Percentiles rank a stretch among this genome's conserved stretches.
These are phyloP conservation scores for Decorospora gaudefroyi DNA, from an alignment of 2,329 filamentous ascomycete genomes.

Conservation along the genomic window DNA sequence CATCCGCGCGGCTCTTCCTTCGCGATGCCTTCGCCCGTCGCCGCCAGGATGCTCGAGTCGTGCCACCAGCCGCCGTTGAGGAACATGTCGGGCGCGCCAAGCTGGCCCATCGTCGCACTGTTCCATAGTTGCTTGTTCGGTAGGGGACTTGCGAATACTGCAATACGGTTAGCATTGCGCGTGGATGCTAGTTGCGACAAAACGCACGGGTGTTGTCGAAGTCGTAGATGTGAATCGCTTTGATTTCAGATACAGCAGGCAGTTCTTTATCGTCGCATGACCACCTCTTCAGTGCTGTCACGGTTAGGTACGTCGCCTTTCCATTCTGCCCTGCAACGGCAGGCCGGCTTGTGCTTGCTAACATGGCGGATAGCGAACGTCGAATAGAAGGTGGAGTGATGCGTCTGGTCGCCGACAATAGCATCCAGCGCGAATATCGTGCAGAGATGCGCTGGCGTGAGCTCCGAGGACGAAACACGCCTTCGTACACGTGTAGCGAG, in stretches of 20 bases:
- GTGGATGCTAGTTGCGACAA: conserved; percentile 6
- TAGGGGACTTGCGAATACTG: conserved; percentile 88
- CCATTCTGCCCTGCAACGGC: conserved; percentile 35
- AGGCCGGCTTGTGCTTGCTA: conserved; percentile 39
- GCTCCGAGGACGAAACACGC: neutral
- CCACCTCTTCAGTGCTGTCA: conserved; percentile 82
- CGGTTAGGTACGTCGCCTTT: conserved; percentile 55
- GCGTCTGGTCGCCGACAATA: conserved; percentile 28
- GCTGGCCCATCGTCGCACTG: conserved; percentile 71
- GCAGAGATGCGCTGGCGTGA: neutral
- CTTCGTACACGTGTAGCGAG: conserved; percentile 9
- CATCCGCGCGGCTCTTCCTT: conserved; percentile 82
- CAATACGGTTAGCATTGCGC: conserved; percentile 6
- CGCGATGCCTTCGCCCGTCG: conserved; percentile 81
- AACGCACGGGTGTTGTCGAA: conserved; percentile 90
- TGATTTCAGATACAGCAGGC: conserved; percentile 73
- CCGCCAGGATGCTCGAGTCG: conserved; percentile 79
- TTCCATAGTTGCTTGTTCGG: conserved; percentile 91
- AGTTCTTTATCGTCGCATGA: conserved; percentile 75
- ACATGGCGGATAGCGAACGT: conserved; percentile 39
- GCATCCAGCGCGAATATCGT: conserved; percentile 26
- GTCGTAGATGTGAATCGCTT: conserved; percentile 88
- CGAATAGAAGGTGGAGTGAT: conserved; percentile 18
- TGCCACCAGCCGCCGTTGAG: conserved; percentile 96
- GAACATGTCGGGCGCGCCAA: conserved; percentile 77